Evolutionary conservation across 371 early-diverging fungal species (phyloP).

Genomic region (Smittium culicis): DNA sequence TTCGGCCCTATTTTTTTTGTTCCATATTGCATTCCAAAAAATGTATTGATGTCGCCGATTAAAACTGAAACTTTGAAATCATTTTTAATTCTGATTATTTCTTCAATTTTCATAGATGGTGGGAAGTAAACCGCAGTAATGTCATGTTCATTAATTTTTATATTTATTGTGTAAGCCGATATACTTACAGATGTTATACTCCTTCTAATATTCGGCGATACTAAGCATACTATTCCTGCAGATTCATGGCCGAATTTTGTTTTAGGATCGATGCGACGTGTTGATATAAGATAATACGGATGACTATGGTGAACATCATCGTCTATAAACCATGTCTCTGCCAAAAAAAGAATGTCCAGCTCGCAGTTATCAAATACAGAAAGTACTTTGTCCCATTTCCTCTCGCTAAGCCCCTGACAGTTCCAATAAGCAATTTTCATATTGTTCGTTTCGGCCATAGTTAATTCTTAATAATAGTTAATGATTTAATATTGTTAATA

Average conservation of each 20-base stretch:
- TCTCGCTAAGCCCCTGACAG: neutral
- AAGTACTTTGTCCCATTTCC: neutral
- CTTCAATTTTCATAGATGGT: neutral
- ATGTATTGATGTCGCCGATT: neutral
- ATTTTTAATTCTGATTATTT: neutral
- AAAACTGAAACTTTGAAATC: neutral
- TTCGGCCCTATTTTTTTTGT: neutral
- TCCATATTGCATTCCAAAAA: neutral
- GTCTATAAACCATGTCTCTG: neutral
- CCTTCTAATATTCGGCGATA: neutral
- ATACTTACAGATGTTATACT: neutral
- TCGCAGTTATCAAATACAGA: neutral
- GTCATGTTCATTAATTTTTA: neutral
- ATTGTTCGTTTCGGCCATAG: neutral
- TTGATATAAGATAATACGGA: neutral
- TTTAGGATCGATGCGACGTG: neutral
- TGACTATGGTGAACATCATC: neutral
- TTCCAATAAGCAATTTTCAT: neutral
- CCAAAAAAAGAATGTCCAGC: neutral
- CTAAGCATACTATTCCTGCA: neutral
- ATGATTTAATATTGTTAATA: too few species aligned
- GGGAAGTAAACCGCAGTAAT: neutral
- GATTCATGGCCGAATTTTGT: neutral
- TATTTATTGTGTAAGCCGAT: neutral
- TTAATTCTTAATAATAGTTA: too few species aligned